These are phyloP conservation scores for Tolypocladium album DNA, from an alignment of 2,329 filamentous ascomycete genomes.

Conservation along the genomic window DNA sequence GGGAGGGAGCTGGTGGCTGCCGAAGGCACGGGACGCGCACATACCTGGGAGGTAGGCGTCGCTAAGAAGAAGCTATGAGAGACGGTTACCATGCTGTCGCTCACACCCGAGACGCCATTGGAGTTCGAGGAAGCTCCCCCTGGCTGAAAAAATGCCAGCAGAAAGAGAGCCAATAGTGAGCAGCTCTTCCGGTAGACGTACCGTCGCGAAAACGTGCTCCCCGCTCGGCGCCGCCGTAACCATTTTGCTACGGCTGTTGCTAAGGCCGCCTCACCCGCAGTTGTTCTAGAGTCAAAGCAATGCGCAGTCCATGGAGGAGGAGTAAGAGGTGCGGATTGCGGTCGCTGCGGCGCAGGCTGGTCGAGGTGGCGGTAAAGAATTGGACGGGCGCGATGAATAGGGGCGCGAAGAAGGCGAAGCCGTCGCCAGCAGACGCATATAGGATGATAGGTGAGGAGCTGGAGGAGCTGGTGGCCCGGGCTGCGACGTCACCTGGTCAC, in stretches of 20 bases:
- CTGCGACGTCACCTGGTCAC: background rate
- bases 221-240: constrained; percentile 19
- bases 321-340: background rate
- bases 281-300: background rate
- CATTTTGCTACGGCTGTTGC: constrained; percentile 19
- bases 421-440: background rate
- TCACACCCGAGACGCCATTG: background rate
- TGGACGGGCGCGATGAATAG: background rate
- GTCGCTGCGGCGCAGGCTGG: background rate
- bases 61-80: constrained; percentile 70
- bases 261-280: constrained; percentile 2
- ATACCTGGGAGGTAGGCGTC: constrained; percentile 88
- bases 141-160: background rate
- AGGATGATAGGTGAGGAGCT: background rate
- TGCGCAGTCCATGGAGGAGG: background rate
- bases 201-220: constrained; percentile 47
- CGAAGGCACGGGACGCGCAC: constrained; percentile 9
- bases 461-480: background rate
- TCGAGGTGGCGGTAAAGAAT: background rate
- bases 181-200: constrained; percentile 22
- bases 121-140: background rate
- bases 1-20: background rate
- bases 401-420: background rate
- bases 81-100: background rate
- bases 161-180: background rate